Conservation (phyloP, 1,139 yeast genomes). For the Saccharomyces hybrid region DNA sequence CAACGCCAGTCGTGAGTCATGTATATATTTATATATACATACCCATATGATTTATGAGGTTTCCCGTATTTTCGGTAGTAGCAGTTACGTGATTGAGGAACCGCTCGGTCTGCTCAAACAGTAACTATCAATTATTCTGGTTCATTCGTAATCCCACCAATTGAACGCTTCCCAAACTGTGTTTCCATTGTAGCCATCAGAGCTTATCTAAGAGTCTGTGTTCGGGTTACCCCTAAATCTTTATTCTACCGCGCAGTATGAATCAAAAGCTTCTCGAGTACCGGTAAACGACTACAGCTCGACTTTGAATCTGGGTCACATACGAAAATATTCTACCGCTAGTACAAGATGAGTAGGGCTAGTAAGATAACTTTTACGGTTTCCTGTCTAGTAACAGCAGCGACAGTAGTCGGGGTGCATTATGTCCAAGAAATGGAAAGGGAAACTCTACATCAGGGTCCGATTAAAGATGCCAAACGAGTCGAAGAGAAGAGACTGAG, state of each 20-base stretch:
- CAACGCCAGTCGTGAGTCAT: background rate
- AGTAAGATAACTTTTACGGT: constrained; percentile 61
- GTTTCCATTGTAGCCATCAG: background rate
- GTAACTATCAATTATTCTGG: background rate
- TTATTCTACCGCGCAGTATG: background rate
- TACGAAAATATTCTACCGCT: background rate
- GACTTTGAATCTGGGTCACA: background rate
- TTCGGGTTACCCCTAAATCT: background rate
- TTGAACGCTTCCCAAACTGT: background rate
- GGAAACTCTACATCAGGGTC: constrained; percentile 67
- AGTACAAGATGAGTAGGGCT: constrained; percentile 52
- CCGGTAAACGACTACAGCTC: background rate
- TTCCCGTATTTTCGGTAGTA: background rate
- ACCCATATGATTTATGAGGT: too few relatives aligned
- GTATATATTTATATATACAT: too few relatives aligned
- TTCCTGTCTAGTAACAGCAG: constrained; percentile 49
- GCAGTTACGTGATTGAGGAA: background rate
- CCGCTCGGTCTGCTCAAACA: background rate
- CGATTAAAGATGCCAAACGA: constrained; percentile 67
- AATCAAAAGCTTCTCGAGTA: background rate
- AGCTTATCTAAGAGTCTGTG: background rate
- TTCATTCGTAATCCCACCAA: background rate
- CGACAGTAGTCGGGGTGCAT: constrained; percentile 60
- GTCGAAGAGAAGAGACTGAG: constrained; percentile 39
- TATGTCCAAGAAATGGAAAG: constrained; percentile 60